Evolutionary conservation across 2,329 filamentous ascomycete genomes (phyloP), one percentile per base, ranked within the genome.

Genomic region (Ambrosiella beaveri): DNA sequence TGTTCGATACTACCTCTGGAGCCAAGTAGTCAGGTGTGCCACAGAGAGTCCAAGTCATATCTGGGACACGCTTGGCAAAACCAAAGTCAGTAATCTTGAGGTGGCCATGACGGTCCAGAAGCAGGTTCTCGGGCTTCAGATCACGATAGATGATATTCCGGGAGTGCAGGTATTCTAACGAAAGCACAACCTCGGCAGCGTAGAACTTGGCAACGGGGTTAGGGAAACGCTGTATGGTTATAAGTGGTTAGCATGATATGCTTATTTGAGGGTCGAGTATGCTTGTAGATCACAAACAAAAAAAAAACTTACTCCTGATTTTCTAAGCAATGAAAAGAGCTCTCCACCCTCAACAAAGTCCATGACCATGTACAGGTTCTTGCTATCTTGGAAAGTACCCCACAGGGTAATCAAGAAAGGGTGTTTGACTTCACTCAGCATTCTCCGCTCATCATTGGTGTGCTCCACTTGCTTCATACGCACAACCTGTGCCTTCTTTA

Each of bases 391-490:
- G 71, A 97, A 98, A 8, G 93, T 98, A 60, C 93, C 93, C 93
- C 93, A 98, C 45, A 98, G 76, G 1, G 93, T 98, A 68, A 98
- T 93, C 63, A 98, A 76, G 73, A 98, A 98, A 11, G 93, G 90
- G 71, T 98, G 91, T 71, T 96, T 95, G 69, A 97, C 93, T 69
- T 95, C 86, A 69, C 88, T 87, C 66, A 98, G 74, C 93, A 98
- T 98, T 65, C 81, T 82, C 64, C 93, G 80, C 75, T 98, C 93
- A 71, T 98, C 93, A 68, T 98, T 98, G 64, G 93, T 98, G 73
- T 98, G 93, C 72, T 98, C 93, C 61, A 98, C 89, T 72, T 98
- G 93, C 80, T 98, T 98, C 93, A 98, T 97, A 76, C 95, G 95
- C 71, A 98, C 89, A 57, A 98, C 91, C 73, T 98, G 93, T 54